Evolutionary conservation across 306 rosid genomes (phyloP), one percentile per base, ranked within the genome.

Genomic region (Rubus parviflorus): DNA sequence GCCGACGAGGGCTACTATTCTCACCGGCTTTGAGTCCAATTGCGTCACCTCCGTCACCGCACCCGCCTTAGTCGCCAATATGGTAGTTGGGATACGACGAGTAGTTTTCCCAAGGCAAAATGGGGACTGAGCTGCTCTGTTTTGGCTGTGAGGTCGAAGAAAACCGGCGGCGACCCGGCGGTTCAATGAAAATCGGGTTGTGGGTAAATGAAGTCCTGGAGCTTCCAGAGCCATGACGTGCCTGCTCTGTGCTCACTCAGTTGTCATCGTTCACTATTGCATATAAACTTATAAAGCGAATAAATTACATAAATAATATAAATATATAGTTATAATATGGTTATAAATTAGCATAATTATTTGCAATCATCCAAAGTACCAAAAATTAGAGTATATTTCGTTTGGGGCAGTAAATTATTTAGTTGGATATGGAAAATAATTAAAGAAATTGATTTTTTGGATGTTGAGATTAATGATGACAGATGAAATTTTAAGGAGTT

Each of bases 1-100:
- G 38, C 94, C 96, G 62, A 89, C 91, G 3, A 93, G 45, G 23
- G 97, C 84, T 20, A 88, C 90, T 54, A 90, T 82, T 77, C 83
- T 90, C 81, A 93, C 92, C 73, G 88, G 89, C 25, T 40, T 52
- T 12, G 85, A 80, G 10, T 76, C 84, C 7, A 46, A 48, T 6
- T 30, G 25, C 72, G 7, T 38, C 75, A 37, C 75, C 22, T 74
- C 78, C 56, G 53, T 49, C 20, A 40, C 75, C 22, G 45, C 45
- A 35, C 8, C 57, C 58, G 73, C 57, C 19, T 70, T 54, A 42
- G 84, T 75, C 47, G 85, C 75, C 84, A 85, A 75, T 38, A 76
- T 30, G 38, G 75, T 62, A 7, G 84, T 48, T 11, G 83, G 57
- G 5, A 74, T 48, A 12, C 75, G 77, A 66, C 41, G 48, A 68